A percentile compares a stretch with the other conserved stretches of the same genome.
Conservation (phyloP, 768 basidiomycete species). For the Tremella fuciformis region DNA sequence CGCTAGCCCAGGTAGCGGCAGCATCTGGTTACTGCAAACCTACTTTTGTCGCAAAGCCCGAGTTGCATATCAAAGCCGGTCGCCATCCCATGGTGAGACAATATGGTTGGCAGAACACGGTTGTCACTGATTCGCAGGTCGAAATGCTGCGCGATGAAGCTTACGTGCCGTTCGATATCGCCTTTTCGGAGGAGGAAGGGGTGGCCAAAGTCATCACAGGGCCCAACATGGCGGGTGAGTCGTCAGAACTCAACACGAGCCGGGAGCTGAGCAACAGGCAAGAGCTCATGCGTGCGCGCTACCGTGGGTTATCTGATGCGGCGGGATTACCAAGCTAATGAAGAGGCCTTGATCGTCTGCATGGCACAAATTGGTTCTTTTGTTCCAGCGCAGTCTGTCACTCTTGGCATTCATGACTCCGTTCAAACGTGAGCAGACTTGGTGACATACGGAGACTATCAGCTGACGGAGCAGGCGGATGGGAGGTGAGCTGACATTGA, state of each 20-base stretch:
- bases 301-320: conserved; percentile 61
- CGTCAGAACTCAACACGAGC: conserved; percentile 14
- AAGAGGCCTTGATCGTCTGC: conserved; percentile 40
- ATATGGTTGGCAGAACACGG: not conserved
- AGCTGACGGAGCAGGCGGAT: conserved; percentile 57
- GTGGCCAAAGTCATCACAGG: conserved; percentile 53
- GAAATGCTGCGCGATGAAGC: conserved; percentile 73
- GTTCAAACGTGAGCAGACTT: conserved; percentile 61
- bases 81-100: conserved; percentile 75
- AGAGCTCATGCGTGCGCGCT: conserved; percentile 71
- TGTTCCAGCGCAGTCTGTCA: conserved; percentile 75
- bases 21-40: conserved; percentile 76
- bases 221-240: conserved; percentile 55
- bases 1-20: conserved; percentile 74
- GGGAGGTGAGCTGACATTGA: conserved; percentile 65
- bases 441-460: not conserved
- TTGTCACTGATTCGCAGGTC: conserved; percentile 47
- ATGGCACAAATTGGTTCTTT: conserved; percentile 87
- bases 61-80: conserved; percentile 73
- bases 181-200: conserved; percentile 58
- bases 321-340: conserved; percentile 53
- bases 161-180: conserved; percentile 78
- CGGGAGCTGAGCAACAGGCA: conserved; percentile 56
- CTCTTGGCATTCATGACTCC: conserved; percentile 74
- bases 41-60: conserved; percentile 62